Percentiles rank a stretch among this genome's conserved stretches.
phyloP scores from a whole-genome alignment of 2,329 filamentous ascomycete genomes.

The Pseudopyricularia cyperi region DNA sequence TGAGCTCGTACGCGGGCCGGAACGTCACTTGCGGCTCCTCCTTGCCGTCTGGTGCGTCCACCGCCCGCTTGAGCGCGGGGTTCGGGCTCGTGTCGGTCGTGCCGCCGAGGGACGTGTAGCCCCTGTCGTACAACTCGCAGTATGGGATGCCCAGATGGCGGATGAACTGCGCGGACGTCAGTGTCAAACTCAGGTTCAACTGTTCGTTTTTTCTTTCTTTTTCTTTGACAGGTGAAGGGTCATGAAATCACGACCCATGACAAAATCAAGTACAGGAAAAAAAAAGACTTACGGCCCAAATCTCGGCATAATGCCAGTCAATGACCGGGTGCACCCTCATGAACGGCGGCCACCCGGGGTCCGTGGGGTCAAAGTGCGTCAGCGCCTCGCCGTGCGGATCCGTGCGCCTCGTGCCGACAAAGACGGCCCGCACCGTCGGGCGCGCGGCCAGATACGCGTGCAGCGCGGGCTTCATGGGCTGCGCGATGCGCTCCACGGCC shows the following conservation, averaged over 20 bases:
- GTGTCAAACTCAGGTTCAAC: too few relatives aligned
- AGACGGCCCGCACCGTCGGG: slow-evolving; percentile 58
- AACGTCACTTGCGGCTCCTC: slow-evolving; percentile 27
- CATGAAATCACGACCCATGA: too few relatives aligned
- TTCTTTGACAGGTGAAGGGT: too few relatives aligned
- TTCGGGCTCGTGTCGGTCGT: slow-evolving; percentile 83
- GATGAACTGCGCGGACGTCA: slow-evolving; percentile 47
- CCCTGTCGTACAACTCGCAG: slow-evolving; percentile 74
- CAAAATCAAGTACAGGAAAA: neutral
- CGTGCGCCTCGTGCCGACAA: slow-evolving; percentile 79
- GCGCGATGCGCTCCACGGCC: slow-evolving; percentile 57
- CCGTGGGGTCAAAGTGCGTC: slow-evolving; percentile 75
- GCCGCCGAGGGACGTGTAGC: slow-evolving; percentile 88
- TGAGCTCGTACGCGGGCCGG: slow-evolving; percentile 62
- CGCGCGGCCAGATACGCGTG: slow-evolving; percentile 58
- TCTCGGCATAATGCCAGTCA: slow-evolving; percentile 93
- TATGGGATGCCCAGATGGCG: slow-evolving; percentile 69
- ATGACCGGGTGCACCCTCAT: slow-evolving; percentile 93
- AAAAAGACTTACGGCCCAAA: slow-evolving; percentile 67
- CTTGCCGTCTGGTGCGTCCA: slow-evolving; percentile 12
- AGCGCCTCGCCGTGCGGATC: slow-evolving; percentile 78
- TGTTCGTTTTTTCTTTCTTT: too few relatives aligned
- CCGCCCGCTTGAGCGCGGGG: slow-evolving; percentile 46
- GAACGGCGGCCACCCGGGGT: slow-evolving; percentile 80
- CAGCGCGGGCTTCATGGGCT: slow-evolving; percentile 73